A percentile compares a stretch with the other conserved stretches of the same genome.
Conservation (phyloP, 768 basidiomycete genomes). For the Russula emetica region DNA sequence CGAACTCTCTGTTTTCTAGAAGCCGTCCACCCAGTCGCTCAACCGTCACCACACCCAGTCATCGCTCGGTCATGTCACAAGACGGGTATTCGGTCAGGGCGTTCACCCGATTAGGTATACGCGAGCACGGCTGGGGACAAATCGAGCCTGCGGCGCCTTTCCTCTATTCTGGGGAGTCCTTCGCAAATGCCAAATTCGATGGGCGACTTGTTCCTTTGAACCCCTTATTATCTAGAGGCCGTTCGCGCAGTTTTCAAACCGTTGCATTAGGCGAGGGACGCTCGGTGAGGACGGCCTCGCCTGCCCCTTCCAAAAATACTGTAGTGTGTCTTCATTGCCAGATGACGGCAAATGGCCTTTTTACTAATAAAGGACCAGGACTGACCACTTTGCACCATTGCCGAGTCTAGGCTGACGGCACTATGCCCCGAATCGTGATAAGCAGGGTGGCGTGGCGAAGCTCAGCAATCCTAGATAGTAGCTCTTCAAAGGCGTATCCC, state of each 20-base stretch:
- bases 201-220: not conserved
- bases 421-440: too few species aligned
- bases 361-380: too few species aligned
- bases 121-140: not conserved
- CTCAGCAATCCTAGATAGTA: too few species aligned
- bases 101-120: not conserved
- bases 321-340: too few species aligned
- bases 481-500: too few species aligned
- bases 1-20: conserved; percentile 43
- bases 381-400: too few species aligned
- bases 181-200: not conserved
- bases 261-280: not conserved
- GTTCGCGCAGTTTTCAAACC: not conserved
- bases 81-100: conserved; percentile 55
- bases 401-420: too few species aligned
- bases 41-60: conserved; percentile 44
- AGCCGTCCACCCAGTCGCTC: conserved; percentile 61
- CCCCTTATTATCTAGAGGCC: not conserved
- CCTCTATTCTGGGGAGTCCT: not conserved
- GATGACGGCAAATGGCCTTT: too few species aligned
- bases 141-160: not conserved
- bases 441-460: too few species aligned
- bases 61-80: conserved; percentile 49
- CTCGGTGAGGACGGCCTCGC: too few species aligned
- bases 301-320: too few species aligned